phyloP scores from a whole-genome alignment of 164 flowering plant genomes.

The grape (Vitis vinifera) region ASM3070453v1 NC_081821.1:2796501-2797000 shows the following conservation, averaged over 20 bases:
- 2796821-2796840: too few species aligned
- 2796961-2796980: too few species aligned
- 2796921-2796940: too few species aligned
- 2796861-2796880: not conserved
- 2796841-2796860: too few species aligned
- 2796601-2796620: constrained; percentile 29
- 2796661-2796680: not conserved
- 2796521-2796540: constrained; percentile 35
- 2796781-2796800: not conserved
- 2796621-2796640: constrained; percentile 38
- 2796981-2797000: too few species aligned
- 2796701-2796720: not conserved
- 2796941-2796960: too few species aligned
- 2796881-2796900: not conserved
- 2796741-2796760: not conserved
- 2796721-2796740: too few species aligned
- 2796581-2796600: not conserved
- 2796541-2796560: not conserved
- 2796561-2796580: too few species aligned
- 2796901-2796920: too few species aligned
- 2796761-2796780: not conserved
- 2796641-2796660: constrained; percentile 14
- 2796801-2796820: too few species aligned
- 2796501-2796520: constrained; percentile 27
- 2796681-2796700: not conserved